These are phyloP conservation scores for Neofusicoccum ribis DNA, from an alignment of 2,329 filamentous ascomycete species.

Conservation along the genomic window DNA sequence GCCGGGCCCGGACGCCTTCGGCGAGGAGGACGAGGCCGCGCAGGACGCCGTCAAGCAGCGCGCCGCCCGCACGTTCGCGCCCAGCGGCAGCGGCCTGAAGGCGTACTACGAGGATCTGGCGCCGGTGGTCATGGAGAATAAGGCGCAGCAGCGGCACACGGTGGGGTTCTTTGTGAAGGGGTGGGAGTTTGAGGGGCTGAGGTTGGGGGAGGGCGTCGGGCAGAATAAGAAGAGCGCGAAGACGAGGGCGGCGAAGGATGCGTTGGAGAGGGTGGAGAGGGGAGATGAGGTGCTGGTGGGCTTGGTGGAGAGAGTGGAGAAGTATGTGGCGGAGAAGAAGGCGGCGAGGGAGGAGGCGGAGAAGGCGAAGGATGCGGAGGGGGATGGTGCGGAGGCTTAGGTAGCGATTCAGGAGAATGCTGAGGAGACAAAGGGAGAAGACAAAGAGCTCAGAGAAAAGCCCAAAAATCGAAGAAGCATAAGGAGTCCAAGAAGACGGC, in stretches of 20 bases:
- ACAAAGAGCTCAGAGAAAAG: too few species aligned
- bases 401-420: too few species aligned
- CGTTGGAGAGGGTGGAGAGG: slow-evolving; percentile 22
- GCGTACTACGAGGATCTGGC: neutral
- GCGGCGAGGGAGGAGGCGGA: neutral
- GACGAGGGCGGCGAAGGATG: slow-evolving; percentile 58
- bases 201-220: slow-evolving; percentile 64
- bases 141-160: slow-evolving; percentile 59
- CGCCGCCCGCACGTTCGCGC: slow-evolving; percentile 26
- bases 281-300: too few species aligned
- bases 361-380: slow-evolving; percentile 18
- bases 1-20: neutral
- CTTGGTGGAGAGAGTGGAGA: slow-evolving; percentile 6
- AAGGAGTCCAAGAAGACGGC: too few species aligned
- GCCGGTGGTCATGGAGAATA: slow-evolving; percentile 20
- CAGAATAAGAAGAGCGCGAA: slow-evolving; percentile 70
- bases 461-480: neutral
- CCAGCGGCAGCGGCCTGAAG: slow-evolving; percentile 7
- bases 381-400: neutral
- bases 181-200: slow-evolving; percentile 64
- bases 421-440: too few species aligned
- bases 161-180: slow-evolving; percentile 67
- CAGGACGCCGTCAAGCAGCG: slow-evolving; percentile 9
- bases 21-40: neutral
- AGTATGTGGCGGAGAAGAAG: neutral